Base-by-base conservation (phyloP, 805 yeast genomes). In the Starmerella stellata region DNA sequence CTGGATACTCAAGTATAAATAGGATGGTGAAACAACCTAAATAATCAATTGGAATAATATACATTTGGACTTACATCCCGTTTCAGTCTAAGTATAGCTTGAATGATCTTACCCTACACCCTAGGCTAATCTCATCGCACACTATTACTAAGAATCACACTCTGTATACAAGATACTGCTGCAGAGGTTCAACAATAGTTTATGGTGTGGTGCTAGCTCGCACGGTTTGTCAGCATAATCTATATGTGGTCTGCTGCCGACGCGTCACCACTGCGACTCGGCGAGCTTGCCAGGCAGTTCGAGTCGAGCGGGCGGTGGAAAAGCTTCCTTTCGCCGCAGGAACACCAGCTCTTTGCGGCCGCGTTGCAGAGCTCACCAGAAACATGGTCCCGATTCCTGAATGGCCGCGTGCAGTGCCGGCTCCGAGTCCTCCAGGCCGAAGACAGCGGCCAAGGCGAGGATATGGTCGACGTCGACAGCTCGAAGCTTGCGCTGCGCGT, bases 401-500 rank as follows among this genome's bases (percentile, higher is more conserved):
- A 46, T 2, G 62, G 62, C 5, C 38, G 44, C 18, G 46, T 52
- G 5, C 46, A 47, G 3, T 50, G 54, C 35, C 49, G 45, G 39
- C 41, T 56, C 25, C 50, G 42, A 14, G 32, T 42, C 16, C 23
- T 38, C 5, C 31, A 31, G 15, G 34, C 39, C 8, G 45, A 41
- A 1, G 42, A 37, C n/a, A 42, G 16, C 3, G 27, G 34, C n/a
- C 15, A 34, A 14, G 35, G 24, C 21, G 34, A 35, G n/a, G 19
- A 38, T 7, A 29, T 38, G 4, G 36, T 42, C 1, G 47, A 46
- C n/a, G 38, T 59, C 11, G 64, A 61, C 38, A 44, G 56, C 11
- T 45, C 56, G 11, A 46, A 47, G 23, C 45, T 61, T 34, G 60
- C 65, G 29, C 52, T 60, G 35, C 52, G 61, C 25, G 58, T 62